These are phyloP conservation scores for Candida sithepensis DNA, from an alignment of 805 yeast genomes.

Conservation along the genomic window DNA sequence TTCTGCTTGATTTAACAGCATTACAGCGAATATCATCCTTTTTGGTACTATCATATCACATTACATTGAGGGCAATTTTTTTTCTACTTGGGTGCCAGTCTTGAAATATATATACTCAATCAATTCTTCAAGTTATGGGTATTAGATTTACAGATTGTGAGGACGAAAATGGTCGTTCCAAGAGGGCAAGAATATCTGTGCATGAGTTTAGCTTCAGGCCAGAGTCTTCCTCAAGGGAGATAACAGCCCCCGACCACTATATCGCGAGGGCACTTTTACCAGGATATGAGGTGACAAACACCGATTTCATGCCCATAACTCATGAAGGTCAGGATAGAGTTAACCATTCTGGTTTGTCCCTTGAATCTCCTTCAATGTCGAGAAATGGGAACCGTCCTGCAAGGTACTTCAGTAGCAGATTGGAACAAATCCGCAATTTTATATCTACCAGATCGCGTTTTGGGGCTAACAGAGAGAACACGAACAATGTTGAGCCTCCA, in stretches of 20 bases:
- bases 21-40: neutral
- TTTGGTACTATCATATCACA: no score
- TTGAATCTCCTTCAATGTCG: neutral
- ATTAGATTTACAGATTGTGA: constrained; percentile 1
- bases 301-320: neutral
- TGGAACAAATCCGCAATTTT: neutral
- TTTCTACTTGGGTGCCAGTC: no score
- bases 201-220: neutral
- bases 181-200: constrained; percentile 1
- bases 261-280: neutral
- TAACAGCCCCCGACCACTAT: neutral
- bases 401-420: neutral
- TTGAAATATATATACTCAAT: no score
- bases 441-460: neutral
- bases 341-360: neutral
- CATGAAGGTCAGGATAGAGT: neutral
- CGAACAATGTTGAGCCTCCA: neutral
- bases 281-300: neutral
- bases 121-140: neutral
- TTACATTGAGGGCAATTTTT: no score
- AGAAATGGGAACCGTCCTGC: neutral
- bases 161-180: neutral
- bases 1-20: no score
- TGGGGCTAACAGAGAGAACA: neutral
- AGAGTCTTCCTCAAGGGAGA: neutral